These are phyloP conservation scores for Phytopythium boreale DNA, from an alignment of 352 stramenopile species.

Conservation along the genomic window DNA sequence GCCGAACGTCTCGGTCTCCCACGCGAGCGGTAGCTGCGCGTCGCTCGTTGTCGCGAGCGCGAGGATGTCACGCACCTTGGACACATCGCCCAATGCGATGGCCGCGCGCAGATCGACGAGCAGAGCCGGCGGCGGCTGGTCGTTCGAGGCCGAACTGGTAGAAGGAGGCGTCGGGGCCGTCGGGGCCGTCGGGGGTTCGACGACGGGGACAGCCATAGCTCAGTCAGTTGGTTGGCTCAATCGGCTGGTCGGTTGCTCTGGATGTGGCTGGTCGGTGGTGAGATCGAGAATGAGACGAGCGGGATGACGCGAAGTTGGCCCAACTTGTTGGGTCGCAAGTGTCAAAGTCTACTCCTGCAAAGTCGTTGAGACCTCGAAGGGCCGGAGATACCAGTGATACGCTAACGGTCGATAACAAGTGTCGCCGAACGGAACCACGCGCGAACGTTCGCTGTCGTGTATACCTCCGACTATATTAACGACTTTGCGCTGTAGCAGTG, in stretches of 20 bases:
- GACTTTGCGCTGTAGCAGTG: too few species aligned
- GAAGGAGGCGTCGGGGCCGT: too few species aligned
- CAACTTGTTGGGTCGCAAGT: too few species aligned
- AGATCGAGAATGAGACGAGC: not conserved
- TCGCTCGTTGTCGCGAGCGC: not conserved
- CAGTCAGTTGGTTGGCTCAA: not conserved
- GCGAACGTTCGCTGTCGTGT: not conserved
- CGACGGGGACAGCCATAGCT: not conserved
- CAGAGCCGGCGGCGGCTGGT: not conserved
- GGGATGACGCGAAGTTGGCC: not conserved
- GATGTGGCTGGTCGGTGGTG: not conserved
- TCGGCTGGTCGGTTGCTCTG: not conserved
- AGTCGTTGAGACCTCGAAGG: too few species aligned
- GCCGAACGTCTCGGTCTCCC: not conserved
- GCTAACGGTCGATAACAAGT: not conserved
- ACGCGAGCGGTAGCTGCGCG: not conserved
- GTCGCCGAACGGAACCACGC: not conserved
- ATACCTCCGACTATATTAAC: too few species aligned
- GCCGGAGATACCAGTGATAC: too few species aligned
- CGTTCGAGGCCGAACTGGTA: not conserved
- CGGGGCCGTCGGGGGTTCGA: too few species aligned
- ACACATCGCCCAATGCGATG: not conserved
- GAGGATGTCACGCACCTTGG: not conserved
- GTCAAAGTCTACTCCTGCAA: too few species aligned
- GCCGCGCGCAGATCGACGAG: not conserved